Evolutionary conservation across 768 basidiomycete genomes (phyloP), one percentile per base, ranked within the genome.

Genomic region (Boletus reticuloceps): DNA sequence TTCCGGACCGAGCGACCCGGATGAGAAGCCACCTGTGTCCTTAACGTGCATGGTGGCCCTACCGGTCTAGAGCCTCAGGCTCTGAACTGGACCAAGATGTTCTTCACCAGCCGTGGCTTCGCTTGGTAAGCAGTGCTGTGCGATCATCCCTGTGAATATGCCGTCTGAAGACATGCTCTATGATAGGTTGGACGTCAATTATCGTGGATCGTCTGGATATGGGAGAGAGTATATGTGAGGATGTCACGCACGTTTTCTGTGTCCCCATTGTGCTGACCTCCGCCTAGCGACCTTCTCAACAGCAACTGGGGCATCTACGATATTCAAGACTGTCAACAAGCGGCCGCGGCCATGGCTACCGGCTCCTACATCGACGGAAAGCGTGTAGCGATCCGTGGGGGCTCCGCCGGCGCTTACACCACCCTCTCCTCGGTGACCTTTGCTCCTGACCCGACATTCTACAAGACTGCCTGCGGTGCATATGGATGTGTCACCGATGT

Each of bases 231-330:
- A 89, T 60, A 81, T 79, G 76, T 77, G 56, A 42, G 73, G 13
- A 39, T 29, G 1, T 3, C 14, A 36, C n/a, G 6, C 12, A 27
- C 6, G 7, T n/a, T 0, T 17, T 25, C 1, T 19, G 8, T 17
- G 17, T 7, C 8, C 14, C 27, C 8, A 19, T 17, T 47, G 10
- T 1, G 29, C 48, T 53, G 31, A 63, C 31, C 10, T 40, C 72
- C 5, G 14, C 12, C 22, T 73, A 65, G 65, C 40, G 76, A 84
- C 16, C 79, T 83, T 14, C 80, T 91, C 6, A 71, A 74, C 34
- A 77, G 79, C 2, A 69, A 81, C 4, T 93, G 91, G 90, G 90
- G 91, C 4, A 60, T 86, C 11, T 79, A 84, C 9, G 90, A 93
- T 55, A 79, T 85, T 1, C 66, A 77, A 8, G 90, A 93, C 62